Evolutionary conservation across 108 stramenopile genomes (phyloP).

Genomic region (Cyclostephanos invisitatus): DNA sequence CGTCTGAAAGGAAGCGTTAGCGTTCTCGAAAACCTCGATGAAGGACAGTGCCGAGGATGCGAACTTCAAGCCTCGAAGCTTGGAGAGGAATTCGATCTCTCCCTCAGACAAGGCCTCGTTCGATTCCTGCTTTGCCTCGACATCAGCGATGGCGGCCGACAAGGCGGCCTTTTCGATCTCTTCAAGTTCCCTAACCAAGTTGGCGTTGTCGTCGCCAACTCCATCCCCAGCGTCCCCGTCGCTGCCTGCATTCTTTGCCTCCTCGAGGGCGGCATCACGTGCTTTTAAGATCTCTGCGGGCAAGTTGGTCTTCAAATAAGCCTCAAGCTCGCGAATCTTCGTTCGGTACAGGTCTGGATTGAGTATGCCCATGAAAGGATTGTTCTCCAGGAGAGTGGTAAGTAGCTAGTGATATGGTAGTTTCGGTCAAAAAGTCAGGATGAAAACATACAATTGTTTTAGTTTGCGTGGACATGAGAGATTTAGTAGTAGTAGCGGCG

Average conservation of each 20-base stretch:
- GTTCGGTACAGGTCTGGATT: slow-evolving; percentile 80
- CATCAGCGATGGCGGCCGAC: slow-evolving; percentile 73
- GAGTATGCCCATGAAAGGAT: slow-evolving; percentile 91
- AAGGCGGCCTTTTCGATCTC: slow-evolving; percentile 73
- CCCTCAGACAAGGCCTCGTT: slow-evolving; percentile 46
- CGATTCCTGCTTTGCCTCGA: slow-evolving; percentile 30
- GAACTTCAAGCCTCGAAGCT: slow-evolving; percentile 75
- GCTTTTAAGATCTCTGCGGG: slow-evolving; percentile 69
- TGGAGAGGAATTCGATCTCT: slow-evolving; percentile 61
- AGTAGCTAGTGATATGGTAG: slow-evolving; percentile 69
- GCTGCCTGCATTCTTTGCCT: slow-evolving; percentile 29
- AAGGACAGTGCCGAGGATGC: slow-evolving; percentile 80
- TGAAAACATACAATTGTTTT: background rate
- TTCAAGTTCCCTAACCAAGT: slow-evolving; percentile 30
- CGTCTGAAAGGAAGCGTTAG: slow-evolving; percentile 66
- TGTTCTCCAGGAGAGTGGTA: slow-evolving; percentile 84
- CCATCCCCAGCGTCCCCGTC: slow-evolving; percentile 14
- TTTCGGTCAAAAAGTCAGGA: background rate
- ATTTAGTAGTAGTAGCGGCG: background rate
- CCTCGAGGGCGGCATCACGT: slow-evolving; percentile 56
- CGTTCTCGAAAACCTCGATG: slow-evolving; percentile 80
- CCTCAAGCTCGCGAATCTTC: slow-evolving; percentile 73
- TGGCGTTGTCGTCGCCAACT: slow-evolving; percentile 34
- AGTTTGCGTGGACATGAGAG: background rate
- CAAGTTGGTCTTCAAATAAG: slow-evolving; percentile 66